Evolutionary conservation across 305 asterid genomes (phyloP).

Genomic region (Stenogyne calaminthoides): DNA sequence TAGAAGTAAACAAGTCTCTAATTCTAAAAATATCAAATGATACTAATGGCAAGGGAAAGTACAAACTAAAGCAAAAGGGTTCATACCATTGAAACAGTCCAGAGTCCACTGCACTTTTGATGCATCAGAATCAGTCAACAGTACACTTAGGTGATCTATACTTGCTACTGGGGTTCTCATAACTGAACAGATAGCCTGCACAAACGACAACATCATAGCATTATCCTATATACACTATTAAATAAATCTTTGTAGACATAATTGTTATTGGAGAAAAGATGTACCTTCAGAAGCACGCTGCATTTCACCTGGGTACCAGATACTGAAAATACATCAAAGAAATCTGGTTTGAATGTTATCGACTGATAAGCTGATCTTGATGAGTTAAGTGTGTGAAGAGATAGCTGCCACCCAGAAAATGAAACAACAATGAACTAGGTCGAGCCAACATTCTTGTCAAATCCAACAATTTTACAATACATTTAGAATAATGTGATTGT

Average conservation of each 20-base stretch:
- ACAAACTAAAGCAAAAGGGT: constrained; percentile 17
- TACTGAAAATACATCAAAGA: constrained; percentile 72
- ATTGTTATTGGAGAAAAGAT: neutral
- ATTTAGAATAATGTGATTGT: neutral
- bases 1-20: neutral
- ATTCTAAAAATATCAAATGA: neutral
- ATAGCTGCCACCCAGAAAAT: constrained; percentile 53
- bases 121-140: constrained; percentile 72
- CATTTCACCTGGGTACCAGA: constrained; percentile 64
- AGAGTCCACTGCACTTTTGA: constrained; percentile 90
- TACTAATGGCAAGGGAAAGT: neutral
- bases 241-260: constrained; percentile 7
- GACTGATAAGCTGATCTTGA: constrained; percentile 92
- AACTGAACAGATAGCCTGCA: constrained; percentile 82
- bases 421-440: neutral
- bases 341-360: constrained; percentile 72
- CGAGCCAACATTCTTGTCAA: neutral
- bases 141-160: constrained; percentile 63
- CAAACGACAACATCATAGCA: constrained; percentile 15
- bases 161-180: constrained; percentile 79
- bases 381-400: constrained; percentile 73
- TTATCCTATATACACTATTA: neutral
- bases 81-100: constrained; percentile 74
- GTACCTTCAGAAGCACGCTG: constrained; percentile 87
- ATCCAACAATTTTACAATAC: neutral